Evolutionary conservation across 805 yeast genomes (phyloP), one percentile per base, ranked within the genome.

Genomic region (Barnettozyma wickerhamii): DNA sequence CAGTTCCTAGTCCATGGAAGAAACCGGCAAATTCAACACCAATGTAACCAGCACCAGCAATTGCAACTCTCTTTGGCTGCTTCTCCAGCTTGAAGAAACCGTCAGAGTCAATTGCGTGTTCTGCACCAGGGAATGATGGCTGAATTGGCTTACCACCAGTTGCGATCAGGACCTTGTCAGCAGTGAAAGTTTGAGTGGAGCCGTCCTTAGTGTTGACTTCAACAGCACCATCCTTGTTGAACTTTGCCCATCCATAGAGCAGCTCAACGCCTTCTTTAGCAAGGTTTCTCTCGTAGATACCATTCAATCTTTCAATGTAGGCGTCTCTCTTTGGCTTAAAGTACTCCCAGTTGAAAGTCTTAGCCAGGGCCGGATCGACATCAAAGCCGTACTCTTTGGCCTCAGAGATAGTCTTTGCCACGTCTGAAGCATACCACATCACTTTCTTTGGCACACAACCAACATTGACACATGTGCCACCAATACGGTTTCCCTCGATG

Each of bases 371-470:
- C 18, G 74, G 66, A 42, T 75, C 77, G 34, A 77, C 79, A 40
- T 68, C 73, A 50, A 93, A 82, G 0, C 96, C 96, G 60, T 91
- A 93, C 48, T 84, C 87, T 50, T 75, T 69, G 46, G 95, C 95
- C 35, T 86, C 82, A 32, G 71, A 66, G 46, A 84, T 68, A 57
- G 79, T 81, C 48, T 76, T 75, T 15, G 97, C 97, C 62, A 87
- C 65, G 54, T 90, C 96, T 23, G 93, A 81, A 10, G 97, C 96
- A 54, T 90, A 83, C 99, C 99, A 93, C 97, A 93, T 90, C 34
- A 93, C 88, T 63, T 93, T 93, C 72, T 93, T 93, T 35, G 99
- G 99, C 36, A 93, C 99, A 73, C 99, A 93, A 17, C 99, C 99
- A 33, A 91, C 98, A 62, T 93, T 93, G 47, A 93, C 99, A 75